These are phyloP conservation scores for Diaporthe citriasiana DNA, from an alignment of 2,329 filamentous ascomycete genomes.

Conservation along the genomic window DNA sequence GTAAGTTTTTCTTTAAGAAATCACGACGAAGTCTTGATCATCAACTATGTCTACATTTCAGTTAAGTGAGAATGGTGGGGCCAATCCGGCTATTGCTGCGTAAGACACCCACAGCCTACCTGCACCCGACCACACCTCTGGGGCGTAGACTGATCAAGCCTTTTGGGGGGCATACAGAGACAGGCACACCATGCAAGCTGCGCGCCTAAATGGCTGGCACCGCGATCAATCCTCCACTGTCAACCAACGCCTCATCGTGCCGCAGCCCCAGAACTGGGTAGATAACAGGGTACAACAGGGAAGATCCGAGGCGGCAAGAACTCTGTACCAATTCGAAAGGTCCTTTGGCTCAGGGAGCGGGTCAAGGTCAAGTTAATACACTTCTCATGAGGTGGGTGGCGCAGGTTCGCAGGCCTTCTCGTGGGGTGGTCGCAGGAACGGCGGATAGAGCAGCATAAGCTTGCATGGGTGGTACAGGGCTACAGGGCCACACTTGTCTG, in stretches of 20 bases:
- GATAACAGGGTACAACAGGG: neutral
- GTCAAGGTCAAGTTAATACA: neutral
- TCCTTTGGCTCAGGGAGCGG: neutral
- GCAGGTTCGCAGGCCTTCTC: too few species aligned
- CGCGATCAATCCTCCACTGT: neutral
- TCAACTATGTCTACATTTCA: neutral
- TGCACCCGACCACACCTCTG: neutral
- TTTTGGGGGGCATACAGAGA: neutral
- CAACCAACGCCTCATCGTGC: neutral
- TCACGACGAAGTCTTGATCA: neutral
- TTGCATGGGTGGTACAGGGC: neutral
- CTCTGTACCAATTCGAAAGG: neutral
- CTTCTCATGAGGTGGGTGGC: neutral
- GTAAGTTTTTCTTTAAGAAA: too few species aligned
- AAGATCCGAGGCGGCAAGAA: neutral
- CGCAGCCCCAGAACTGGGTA: neutral
- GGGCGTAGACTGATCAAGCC: constrained; percentile 8
- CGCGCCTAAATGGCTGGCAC: neutral
- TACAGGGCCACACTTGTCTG: neutral
- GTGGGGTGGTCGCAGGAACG: neutral
- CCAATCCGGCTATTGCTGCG: neutral
- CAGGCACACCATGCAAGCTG: neutral
- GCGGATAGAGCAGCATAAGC: neutral
- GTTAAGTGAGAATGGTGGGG: constrained; percentile 5
- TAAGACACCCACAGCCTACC: neutral